Base-by-base conservation (phyloP, 2,329 filamentous ascomycete genomes). In the Exophiala dermatitidis region DNA sequence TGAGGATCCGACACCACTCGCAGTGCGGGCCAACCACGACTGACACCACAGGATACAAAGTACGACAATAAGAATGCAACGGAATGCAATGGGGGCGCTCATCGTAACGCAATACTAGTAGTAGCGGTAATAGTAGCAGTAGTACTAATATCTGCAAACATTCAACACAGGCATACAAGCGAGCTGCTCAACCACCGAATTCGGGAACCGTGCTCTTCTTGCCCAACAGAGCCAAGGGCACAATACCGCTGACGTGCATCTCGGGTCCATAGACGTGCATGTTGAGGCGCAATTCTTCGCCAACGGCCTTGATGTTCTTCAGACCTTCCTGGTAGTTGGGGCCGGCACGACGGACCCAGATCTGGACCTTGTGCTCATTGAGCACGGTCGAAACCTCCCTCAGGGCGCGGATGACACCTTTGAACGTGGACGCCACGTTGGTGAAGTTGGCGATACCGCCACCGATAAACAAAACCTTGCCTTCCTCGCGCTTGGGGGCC, bases 371-470 rank as follows among this genome's bases (percentile, higher is more conserved):
- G 84, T 98, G 93, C 82, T 98, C 93, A 69, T 83, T 83, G 64
- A 98, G 82, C 61, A 85, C 80, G 60, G 84, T 83, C 57, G 90
- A 82, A 65, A 91, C 90, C 75, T 97, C 93, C 63, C 91, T 85
- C 62, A 98, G 82, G 56, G 93, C 93, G 65, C 89, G 86, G 72
- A 98, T 98, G 73, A 98, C 91, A 78, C 93, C 93, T 83, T 98
- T 98, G 86, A 98, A 98, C 61, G 93, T 98, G 66, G 87, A 93
- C 57, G 93, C 93, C 51, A 98, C 93, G 77, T 97, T 98, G 80
- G 93, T 98, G 80, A 98, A 98, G 86, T 98, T 98, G 81, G 93
- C 93, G 81, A 98, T 98, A 82, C 93, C 93, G 78, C 93, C 93
- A 74, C 93, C 93, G 64, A 98, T 97, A 82, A 98, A 98, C 62